phyloP scores from a whole-genome alignment of 1,284 basidiomycete species.

The Ustilago sp. region DNA sequence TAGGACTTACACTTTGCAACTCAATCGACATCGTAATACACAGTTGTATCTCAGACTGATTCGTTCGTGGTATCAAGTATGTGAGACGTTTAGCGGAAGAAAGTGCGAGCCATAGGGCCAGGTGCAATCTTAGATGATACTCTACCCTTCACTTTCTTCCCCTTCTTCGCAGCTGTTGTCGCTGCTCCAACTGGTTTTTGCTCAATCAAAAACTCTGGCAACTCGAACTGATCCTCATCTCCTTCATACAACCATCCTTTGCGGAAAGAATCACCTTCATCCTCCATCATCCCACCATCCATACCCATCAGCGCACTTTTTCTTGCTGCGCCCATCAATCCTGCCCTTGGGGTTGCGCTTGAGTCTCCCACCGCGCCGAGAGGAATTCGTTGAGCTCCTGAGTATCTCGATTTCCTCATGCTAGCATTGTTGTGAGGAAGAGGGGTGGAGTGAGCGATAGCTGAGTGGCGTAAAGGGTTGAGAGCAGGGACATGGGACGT shows the following conservation, averaged over 20 bases:
- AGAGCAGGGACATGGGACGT: slow-evolving; percentile 35
- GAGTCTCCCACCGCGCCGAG: neutral
- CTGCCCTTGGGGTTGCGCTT: slow-evolving; percentile 7
- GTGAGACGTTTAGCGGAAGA: slow-evolving; percentile 27
- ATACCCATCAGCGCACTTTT: neutral
- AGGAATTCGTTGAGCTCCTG: slow-evolving; percentile 35
- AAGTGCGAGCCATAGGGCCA: slow-evolving; percentile 43
- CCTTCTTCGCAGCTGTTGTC: slow-evolving; percentile 10
- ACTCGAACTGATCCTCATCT: slow-evolving; percentile 12
- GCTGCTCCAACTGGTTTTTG: slow-evolving; percentile 1
- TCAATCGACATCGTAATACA: neutral
- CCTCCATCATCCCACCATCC: slow-evolving; percentile 11
- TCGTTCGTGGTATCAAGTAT: slow-evolving; percentile 10
- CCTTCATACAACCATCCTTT: slow-evolving; percentile 40
- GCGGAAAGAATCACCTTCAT: slow-evolving; percentile 34
- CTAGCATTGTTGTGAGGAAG: slow-evolving; percentile 7
- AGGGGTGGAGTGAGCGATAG: slow-evolving; percentile 31
- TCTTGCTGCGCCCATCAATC: slow-evolving; percentile 10
- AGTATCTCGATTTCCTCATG: slow-evolving; percentile 31
- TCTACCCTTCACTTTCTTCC: slow-evolving; percentile 18
- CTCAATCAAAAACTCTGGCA: slow-evolving; percentile 48
- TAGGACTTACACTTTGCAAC: neutral
- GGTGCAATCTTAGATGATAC: slow-evolving; percentile 32
- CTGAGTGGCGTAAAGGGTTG: slow-evolving; percentile 3
- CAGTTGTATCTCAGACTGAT: neutral